Percentiles rank a stretch among this genome's conserved stretches.
Conservation (phyloP, 176 grass and related monocot species). For the Triticum timopheevii region DNA sequence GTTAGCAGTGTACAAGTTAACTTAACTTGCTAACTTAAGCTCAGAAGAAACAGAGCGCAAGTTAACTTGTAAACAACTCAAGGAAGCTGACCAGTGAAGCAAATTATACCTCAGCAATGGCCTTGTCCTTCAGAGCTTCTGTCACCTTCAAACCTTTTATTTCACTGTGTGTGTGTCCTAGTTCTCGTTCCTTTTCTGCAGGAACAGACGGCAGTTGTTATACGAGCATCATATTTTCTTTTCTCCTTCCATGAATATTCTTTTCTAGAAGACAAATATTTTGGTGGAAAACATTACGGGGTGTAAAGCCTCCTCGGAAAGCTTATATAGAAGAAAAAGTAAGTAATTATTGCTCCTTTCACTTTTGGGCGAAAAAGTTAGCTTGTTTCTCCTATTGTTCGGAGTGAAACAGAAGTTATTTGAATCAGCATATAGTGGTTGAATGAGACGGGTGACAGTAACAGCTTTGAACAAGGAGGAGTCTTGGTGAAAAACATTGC, state of each 20-base stretch:
- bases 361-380: constrained; percentile 2
- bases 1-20: neutral
- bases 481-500: neutral
- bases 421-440: constrained; percentile 6
- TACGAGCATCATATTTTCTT: neutral
- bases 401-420: constrained; percentile 33
- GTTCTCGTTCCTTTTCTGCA: constrained; percentile 86
- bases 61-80: constrained; percentile 33
- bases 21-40: constrained; percentile 13
- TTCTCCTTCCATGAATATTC: neutral
- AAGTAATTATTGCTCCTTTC: neutral
- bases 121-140: constrained; percentile 81
- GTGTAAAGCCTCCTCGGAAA: neutral
- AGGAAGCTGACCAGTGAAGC: constrained; percentile 11
- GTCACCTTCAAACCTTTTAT: constrained; percentile 74
- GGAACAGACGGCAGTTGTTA: constrained; percentile 6
- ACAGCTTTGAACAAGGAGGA: constrained; percentile 16
- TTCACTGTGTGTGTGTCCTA: constrained; percentile 64
- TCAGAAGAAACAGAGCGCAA: neutral
- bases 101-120: constrained; percentile 77
- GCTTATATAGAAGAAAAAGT: neutral
- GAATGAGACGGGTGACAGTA: constrained; percentile 21
- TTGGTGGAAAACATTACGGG: neutral
- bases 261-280: neutral
- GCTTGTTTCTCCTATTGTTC: neutral